Evolutionary conservation across 352 stramenopile species (phyloP).

Genomic region (Globisporangium solare): DNA sequence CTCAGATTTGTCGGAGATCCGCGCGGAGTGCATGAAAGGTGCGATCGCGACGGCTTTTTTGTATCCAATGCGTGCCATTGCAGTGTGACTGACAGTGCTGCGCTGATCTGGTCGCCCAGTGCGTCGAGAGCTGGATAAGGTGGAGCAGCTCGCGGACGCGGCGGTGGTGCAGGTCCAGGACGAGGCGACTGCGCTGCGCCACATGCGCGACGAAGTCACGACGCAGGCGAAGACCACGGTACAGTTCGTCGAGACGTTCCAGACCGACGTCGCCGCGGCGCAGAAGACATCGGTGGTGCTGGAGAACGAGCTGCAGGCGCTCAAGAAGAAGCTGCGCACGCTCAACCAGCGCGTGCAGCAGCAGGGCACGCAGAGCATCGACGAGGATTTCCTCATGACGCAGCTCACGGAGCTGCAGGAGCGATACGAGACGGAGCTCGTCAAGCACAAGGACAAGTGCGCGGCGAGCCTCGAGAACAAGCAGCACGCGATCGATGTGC

Average conservation of each 20-base stretch:
- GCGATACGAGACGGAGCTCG: constrained; percentile 38
- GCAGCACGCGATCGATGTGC: constrained; percentile 18
- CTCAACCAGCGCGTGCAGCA: constrained; percentile 23
- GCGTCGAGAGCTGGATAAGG: constrained; percentile 35
- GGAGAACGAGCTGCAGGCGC: constrained; percentile 12
- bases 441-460: constrained; percentile 24
- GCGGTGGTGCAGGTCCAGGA: constrained; percentile 31
- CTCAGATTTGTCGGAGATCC: constrained; percentile 24
- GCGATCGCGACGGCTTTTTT: too few species aligned
- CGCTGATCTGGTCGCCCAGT: constrained; percentile 18
- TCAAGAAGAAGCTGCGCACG: constrained; percentile 21
- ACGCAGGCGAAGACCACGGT: not conserved
- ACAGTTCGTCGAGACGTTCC: not conserved
- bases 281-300: not conserved
- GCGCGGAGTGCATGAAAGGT: constrained; percentile 28
- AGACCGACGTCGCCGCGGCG: not conserved
- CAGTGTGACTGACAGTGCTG: too few species aligned
- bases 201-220: constrained; percentile 9
- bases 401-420: constrained; percentile 49
- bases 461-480: constrained; percentile 15
- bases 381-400: constrained; percentile 52
- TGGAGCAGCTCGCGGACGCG: constrained; percentile 29
- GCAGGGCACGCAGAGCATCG: constrained; percentile 22
- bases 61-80: too few species aligned
- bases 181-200: constrained; percentile 13